Percentiles rank a stretch among this genome's conserved stretches.
Conservation (phyloP, 164 flowering plant genomes). For the Aristolochia californica region DNA sequence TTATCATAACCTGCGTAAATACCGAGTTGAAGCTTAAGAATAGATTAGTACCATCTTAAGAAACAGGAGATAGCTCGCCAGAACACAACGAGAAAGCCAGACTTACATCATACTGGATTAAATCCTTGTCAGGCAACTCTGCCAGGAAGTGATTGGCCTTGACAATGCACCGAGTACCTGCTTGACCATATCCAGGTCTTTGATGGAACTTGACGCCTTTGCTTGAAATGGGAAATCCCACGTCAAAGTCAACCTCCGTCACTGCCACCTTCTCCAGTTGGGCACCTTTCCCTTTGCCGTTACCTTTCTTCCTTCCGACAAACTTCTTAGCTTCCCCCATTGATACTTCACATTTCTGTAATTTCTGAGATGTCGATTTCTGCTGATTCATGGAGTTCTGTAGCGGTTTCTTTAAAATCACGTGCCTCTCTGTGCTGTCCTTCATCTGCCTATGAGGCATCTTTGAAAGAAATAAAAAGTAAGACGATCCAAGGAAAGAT, state of each 20-base stretch:
- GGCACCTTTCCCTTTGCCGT: conserved; percentile 21
- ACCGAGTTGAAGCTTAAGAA: neutral
- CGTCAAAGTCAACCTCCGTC: conserved; percentile 9
- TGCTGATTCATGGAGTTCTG: conserved; percentile 24
- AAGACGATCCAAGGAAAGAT: neutral
- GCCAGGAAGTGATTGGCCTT: conserved; percentile 39
- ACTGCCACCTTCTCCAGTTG: conserved; percentile 11
- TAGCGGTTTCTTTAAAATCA: conserved; percentile 26
- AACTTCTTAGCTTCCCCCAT: conserved; percentile 17
- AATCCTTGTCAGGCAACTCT: conserved; percentile 25
- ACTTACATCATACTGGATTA: conserved; percentile 34
- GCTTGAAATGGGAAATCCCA: conserved; percentile 18
- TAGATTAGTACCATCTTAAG: neutral
- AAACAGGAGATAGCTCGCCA: neutral
- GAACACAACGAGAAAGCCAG: neutral
- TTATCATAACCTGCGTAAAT: conserved; percentile 32
- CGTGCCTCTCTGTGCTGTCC: conserved; percentile 22
- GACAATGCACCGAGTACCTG: conserved; percentile 30
- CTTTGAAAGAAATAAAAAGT: conserved; percentile 1
- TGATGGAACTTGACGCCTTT: conserved; percentile 18
- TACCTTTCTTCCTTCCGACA: conserved; percentile 19
- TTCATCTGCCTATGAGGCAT: conserved; percentile 34
- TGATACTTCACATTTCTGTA: conserved; percentile 8
- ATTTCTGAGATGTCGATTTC: conserved; percentile 7
- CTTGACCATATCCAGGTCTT: conserved; percentile 30